Base-by-base conservation (phyloP, 2,329 filamentous ascomycete genomes). In the Aspergillus niger region DNA sequence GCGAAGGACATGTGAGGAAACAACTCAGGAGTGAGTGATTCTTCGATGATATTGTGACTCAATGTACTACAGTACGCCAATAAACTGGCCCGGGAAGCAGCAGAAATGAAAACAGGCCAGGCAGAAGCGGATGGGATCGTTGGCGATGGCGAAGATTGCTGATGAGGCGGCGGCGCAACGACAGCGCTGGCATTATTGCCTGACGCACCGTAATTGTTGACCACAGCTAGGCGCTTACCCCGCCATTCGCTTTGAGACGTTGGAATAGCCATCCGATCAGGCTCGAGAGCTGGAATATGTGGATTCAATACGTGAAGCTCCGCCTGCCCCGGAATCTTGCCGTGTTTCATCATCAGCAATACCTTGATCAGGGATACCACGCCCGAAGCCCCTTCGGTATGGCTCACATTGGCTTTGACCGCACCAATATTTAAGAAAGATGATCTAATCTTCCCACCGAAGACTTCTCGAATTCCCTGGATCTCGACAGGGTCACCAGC, bases 181-280 rank as follows among this genome's bases (percentile, higher is more conserved):
- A 62, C 43, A 1, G 57, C 57, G 15, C 57, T 28, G 10, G 28
- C 39, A 53, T 62, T 62, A 36, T 20, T 53, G 5, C 60, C 60
- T 0, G 60, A 28, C 2, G 60, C 60, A 4, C 60, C 60, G 17
- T 62, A 62, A 28, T 60, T 62, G n/a, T 57, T 60, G 32, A 62
- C 32, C 8, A 30, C 53, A 0, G 60, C 60, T 3, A 17, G 48
- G 10, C 48, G 57, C 5, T 2, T 13, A 2, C 5, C 8, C n/a
- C n/a, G 20, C 60, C 60, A 62, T 5, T 36, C n/a, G 13, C 10
- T 4, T 7, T 13, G 15, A n/a, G 38, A n/a, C 13, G 7, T 15
- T 4, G 38, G 38, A 2, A 41, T 41, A 8, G 38, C 15, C 6
- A 41, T 15, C 8, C 17, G 5, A n/a, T 41, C 38, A 8, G 38